Conservation (phyloP, 2,329 filamentous ascomycete species). For the Acrodontium crateriforme region DNA sequence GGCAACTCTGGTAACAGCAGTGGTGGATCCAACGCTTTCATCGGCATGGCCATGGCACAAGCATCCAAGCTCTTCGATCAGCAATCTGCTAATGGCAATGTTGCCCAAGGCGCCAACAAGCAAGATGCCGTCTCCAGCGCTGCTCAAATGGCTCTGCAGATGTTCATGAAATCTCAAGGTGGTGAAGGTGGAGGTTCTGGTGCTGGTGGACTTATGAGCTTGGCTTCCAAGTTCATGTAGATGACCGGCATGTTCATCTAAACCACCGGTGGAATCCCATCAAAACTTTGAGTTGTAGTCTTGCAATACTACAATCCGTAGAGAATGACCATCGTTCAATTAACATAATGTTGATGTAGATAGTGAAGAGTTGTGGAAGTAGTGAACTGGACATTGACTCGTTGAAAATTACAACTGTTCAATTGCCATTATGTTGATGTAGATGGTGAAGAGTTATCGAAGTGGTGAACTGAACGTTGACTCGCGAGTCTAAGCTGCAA, state of each 20-base stretch:
- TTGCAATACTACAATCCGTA: no score
- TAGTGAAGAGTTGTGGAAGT: no score
- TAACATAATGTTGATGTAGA: no score
- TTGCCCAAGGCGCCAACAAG: conserved; percentile 50
- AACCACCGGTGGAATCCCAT: no score
- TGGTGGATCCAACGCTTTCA: conserved; percentile 57
- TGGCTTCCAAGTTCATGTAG: conserved; percentile 48
- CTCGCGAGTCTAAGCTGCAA: no score
- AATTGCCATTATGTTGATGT: no score
- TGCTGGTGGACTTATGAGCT: conserved; percentile 38
- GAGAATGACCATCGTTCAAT: no score
- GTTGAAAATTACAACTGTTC: no score
- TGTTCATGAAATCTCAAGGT: conserved; percentile 77
- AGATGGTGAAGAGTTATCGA: no score
- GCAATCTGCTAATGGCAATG: conserved; percentile 42
- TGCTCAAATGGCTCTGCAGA: conserved; percentile 75
- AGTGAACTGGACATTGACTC: no score
- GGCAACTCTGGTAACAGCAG: conserved; percentile 22
- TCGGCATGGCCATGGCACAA: conserved; percentile 78
- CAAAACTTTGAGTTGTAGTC: no score
- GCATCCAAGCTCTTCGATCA: conserved; percentile 63
- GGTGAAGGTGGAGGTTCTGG: conserved; percentile 32
- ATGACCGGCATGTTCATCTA: neutral
- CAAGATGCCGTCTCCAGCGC: conserved; percentile 66
- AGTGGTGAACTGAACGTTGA: no score